Evolutionary conservation across 202 grass and related monocot genomes (phyloP).

Genomic region (Schoenoplectus tabernaemontani): DNA sequence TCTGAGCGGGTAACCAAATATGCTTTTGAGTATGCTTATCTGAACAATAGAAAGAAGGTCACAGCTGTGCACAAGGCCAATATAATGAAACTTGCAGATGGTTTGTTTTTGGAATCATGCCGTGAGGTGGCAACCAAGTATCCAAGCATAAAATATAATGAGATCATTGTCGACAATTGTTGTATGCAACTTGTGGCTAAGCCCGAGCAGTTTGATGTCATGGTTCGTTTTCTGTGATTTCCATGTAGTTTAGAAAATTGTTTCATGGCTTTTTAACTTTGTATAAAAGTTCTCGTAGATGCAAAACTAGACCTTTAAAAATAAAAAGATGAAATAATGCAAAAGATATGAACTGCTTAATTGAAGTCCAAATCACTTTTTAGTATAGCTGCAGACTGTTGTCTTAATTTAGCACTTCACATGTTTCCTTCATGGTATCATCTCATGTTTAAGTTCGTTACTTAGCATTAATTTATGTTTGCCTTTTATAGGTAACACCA

Average conservation of each 20-base stretch:
- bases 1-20: constrained; percentile 80
- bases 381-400: neutral
- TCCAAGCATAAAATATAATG: constrained; percentile 72
- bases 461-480: constrained; percentile 6
- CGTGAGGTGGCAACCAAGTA: constrained; percentile 76
- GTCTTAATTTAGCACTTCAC: neutral
- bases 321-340: neutral
- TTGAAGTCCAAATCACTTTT: neutral
- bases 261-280: neutral
- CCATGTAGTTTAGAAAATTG: neutral
- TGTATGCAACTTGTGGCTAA: constrained; percentile 91
- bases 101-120: constrained; percentile 84
- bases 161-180: constrained; percentile 87
- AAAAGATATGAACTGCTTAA: neutral
- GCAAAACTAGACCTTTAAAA: neutral
- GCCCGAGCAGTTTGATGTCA: constrained; percentile 90
- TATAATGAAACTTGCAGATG: constrained; percentile 94
- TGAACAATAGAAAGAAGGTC: constrained; percentile 90
- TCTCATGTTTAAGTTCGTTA: neutral
- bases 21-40: constrained; percentile 78
- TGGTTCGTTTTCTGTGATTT: constrained; percentile 33
- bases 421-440: neutral
- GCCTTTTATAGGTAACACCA: constrained; percentile 60
- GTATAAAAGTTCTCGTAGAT: neutral
- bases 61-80: constrained; percentile 89